Base-by-base conservation (phyloP, 495 filamentous ascomycete genomes). In the Parathielavia hyrcaniae region DNA sequence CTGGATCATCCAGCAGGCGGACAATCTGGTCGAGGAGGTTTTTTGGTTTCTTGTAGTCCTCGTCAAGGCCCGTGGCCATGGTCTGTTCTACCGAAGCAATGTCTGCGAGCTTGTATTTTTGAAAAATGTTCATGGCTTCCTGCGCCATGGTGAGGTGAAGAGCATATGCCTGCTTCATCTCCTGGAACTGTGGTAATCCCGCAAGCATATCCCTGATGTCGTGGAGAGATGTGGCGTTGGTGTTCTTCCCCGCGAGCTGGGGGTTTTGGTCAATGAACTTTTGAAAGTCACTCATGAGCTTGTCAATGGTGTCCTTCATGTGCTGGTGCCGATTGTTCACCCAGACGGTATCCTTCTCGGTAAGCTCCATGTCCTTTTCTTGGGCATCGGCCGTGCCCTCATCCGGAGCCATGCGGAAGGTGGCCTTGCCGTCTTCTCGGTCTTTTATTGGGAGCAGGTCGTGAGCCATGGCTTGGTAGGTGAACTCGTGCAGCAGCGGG, bases 231-330 rank as follows among this genome's bases (percentile, higher is more conserved):
- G 81, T 83, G 35, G 85, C 84, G 55, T 83, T 77, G 65, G 79
- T 79, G 47, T 79, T 69, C 71, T 82, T 76, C 60, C 91, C 84
- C 6, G 89, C 87, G 64, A 97, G 96, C 64, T 97, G 89, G n/a
- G 95, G 89, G 63, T 98, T 95, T 20, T 92, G 86, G 14, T 84
- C 83, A 67, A 95, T 78, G 72, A 98, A 98, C 58, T 83, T 89
- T 58, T 90, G 81, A 61, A 98, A 98, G 64, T 98, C 95, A 39
- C 83, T 79, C 77, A 91, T 93, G 55, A 98, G 75, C 71, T 89
- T 95, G 59, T 89, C 90, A 61, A 97, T 89, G 11, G 95, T 92
- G 69, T 97, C 93, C 69, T 93, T 95, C 95, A 98, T 98, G 68
- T 97, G 93, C 56, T 85, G 78, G 71, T 98, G 93, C 48, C 95